Base-by-base conservation (phyloP, 371 early-diverging fungal genomes). In the Funneliformis caledonium region DNA sequence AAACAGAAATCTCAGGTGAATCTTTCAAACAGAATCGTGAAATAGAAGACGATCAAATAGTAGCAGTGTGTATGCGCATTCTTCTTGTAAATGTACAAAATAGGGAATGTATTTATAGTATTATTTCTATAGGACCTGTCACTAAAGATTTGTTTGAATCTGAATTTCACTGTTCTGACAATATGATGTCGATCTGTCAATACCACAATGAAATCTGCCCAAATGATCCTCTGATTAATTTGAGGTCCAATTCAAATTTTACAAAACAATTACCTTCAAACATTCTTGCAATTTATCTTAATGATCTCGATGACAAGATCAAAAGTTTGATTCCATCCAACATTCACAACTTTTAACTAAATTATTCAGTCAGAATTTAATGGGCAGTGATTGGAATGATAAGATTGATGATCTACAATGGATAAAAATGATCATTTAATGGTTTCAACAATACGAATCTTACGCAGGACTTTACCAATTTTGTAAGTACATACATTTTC, bases 401-500 rank as follows among this genome's bases (percentile, higher is more conserved):
- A 78, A 65, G 33, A 78, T 78, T 52, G 78, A 78, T 67, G 56
- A 78, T 68, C 68, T 78, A 10, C 33, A 19, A 5, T 67, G 50
- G 7, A 78, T 67, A 22, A 50, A 31, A 50, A 26, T 67, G 78
- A 78, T 78, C 33, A 4, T 16, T 68, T 65, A 42, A 65, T 78
- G 65, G 78, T 78, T 45, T 64, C 67, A 50, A 31, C 16, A 6
- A 52, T 67, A 14, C 33, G 56, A 67, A 68, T 78, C 31, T 48
- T 65, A 19, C 68, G 68, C 3, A 78, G 45, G 67, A 78, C 68
- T 12, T 68, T 78, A 52, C 68, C 68, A 48, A 33, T 8, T 50
- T 78, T 78, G 68, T 78, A 78, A 65, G 78, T 48, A 78, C 68
- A 77, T 65, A 33, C n/a, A 22, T 47, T 65, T 76, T 78, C 67